Evolutionary conservation across 2,329 filamentous ascomycete genomes (phyloP), one percentile per base, ranked within the genome.

Genomic region (Diaporthe citri): DNA sequence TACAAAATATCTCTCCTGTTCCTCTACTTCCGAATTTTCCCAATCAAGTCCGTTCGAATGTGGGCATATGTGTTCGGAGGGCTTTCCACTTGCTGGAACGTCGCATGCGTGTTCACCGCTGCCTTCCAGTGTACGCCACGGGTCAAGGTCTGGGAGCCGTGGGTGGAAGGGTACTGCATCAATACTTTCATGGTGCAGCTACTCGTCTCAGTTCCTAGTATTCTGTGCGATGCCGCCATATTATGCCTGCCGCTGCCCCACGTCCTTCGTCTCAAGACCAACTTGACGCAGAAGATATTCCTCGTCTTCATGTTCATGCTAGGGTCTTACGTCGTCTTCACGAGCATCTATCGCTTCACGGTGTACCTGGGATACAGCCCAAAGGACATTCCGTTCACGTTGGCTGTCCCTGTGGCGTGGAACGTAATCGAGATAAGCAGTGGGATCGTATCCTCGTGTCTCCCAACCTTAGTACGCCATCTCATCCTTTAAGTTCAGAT

Each of bases 351-450:
- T 13, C 66, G 72, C 15, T 74, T 74, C 15, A 69, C 59, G 9
- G 57, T 74, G 10, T 74, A 74, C 8, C 25, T 74, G 55, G 34
- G 31, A 2, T 74, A 74, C 43, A 60, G 41, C 17, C 39, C 66
- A 10, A 62, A 43, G 13, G 55, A 74, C 10, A 74, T 74, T 2
- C 64, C 72, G 0, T 71, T 52, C 39, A 56, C 73, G 12, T 25
- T 75, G 57, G 78, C 87, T 59, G 31, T 55, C 1, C 72, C 72
- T 3, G 66, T 67, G 22, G 55, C 72, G 4, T 74, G 72, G 72
- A 74, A 74, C 28, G 34, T 74, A 13, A 71, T 74, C 25, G 72
- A 74, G 34, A 74, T 74, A 43, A 74, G 72, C 55, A 74, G 72
- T 28, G 72, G 72, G 2, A 74, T 74, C 8, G 59, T 74, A 17